A percentile compares a stretch with the other conserved stretches of the same genome.
phyloP scores from a whole-genome alignment of 805 yeast genomes.

The Starmerella kuoi region DNA sequence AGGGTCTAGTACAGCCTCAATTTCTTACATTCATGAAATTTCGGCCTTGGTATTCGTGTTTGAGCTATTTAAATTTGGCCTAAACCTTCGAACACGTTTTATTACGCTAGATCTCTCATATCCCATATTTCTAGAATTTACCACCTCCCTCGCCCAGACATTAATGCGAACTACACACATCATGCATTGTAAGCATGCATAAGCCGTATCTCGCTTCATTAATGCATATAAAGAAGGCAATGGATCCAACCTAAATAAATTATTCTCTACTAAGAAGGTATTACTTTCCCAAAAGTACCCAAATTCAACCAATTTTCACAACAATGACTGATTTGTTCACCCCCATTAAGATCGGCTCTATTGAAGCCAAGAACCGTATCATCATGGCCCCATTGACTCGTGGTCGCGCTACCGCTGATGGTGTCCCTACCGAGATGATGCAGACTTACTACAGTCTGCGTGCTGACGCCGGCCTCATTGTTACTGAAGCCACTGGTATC shows the following conservation, averaged over 20 bases:
- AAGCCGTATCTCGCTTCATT: not conserved
- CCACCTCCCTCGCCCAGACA: too few species aligned
- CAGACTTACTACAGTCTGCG: slow-evolving; percentile 44
- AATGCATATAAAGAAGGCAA: not conserved
- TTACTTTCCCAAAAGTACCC: not conserved
- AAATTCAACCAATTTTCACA: not conserved
- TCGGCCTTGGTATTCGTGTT: too few species aligned
- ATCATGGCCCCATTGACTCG: slow-evolving; percentile 43
- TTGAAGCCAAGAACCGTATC: slow-evolving; percentile 30
- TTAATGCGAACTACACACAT: too few species aligned
- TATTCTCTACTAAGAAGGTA: too few species aligned
- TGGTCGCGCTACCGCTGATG: slow-evolving; percentile 27
- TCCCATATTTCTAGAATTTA: too few species aligned
- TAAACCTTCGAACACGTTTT: too few species aligned
- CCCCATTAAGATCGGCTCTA: slow-evolving; percentile 30
- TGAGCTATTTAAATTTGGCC: too few species aligned
- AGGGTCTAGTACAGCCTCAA: too few species aligned
- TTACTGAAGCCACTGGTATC: slow-evolving; percentile 46
- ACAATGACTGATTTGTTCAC: slow-evolving; percentile 24
- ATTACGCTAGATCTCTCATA: too few species aligned
- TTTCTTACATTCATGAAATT: too few species aligned
- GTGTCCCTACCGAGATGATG: slow-evolving; percentile 38
- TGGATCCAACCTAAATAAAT: too few species aligned
- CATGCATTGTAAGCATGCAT: not conserved
- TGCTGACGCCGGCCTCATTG: slow-evolving; percentile 36